Percentiles rank a stretch among this genome's conserved stretches.
Conservation (phyloP, 306 rosid species). For the Ormosia semicastrata region DNA sequence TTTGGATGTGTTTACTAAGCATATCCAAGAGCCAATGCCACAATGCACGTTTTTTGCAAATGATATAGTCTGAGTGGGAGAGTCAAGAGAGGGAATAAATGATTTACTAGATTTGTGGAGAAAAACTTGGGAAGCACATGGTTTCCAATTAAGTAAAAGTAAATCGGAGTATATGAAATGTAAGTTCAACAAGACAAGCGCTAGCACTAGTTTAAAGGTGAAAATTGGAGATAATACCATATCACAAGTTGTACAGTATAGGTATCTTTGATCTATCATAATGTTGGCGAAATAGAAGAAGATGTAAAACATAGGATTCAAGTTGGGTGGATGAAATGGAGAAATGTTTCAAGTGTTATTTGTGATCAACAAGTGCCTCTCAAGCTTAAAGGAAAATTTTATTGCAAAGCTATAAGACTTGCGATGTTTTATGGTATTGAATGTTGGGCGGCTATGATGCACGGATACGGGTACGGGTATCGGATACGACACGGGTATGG, state of each 20-base stretch:
- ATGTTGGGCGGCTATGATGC: neutral
- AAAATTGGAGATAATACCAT: no score
- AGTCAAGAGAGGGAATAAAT: no score
- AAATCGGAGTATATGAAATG: neutral
- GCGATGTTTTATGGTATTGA: neutral
- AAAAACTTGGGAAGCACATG: neutral
- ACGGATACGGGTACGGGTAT: no score
- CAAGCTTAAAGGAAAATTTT: no score
- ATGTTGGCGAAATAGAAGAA: neutral
- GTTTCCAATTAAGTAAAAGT: no score
- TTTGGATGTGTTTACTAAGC: neutral
- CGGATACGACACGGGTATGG: no score
- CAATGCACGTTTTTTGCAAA: neutral
- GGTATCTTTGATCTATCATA: neutral
- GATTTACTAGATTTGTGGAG: neutral
- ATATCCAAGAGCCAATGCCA: neutral
- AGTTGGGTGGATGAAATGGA: no score
- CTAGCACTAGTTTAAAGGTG: no score
- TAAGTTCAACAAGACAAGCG: neutral
- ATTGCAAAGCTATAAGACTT: neutral
- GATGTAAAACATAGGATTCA: neutral
- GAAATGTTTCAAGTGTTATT: no score
- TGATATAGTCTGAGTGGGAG: neutral
- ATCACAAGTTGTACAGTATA: neutral
- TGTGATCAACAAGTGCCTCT: neutral